phyloP scores from a whole-genome alignment of 768 basidiomycete genomes.

The Cytidiella melzeri region DNA sequence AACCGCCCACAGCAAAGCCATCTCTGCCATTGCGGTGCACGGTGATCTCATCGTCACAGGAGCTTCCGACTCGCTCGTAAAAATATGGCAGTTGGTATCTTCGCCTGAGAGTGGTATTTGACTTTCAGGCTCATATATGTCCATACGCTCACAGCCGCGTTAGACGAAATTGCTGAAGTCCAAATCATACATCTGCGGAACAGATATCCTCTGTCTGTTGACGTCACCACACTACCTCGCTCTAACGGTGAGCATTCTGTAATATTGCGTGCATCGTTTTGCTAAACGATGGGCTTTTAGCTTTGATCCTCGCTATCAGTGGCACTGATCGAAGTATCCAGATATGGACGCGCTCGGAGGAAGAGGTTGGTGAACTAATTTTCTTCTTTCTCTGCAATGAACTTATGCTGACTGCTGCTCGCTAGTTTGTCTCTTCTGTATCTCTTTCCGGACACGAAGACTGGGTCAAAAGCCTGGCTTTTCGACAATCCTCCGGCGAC shows the following conservation, averaged over 20 bases:
- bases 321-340: conserved; percentile 79
- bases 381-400: neutral
- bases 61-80: conserved; percentile 75
- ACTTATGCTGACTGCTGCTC: neutral
- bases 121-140: neutral
- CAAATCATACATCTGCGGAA: conserved; percentile 41
- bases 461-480: conserved; percentile 83
- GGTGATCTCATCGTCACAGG: conserved; percentile 60
- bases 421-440: conserved; percentile 55
- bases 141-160: neutral
- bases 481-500: conserved; percentile 34
- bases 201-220: conserved; percentile 70
- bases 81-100: conserved; percentile 51
- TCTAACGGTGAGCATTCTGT: conserved; percentile 53
- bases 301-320: conserved; percentile 69
- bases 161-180: conserved; percentile 7
- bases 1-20: conserved; percentile 63
- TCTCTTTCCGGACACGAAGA: conserved; percentile 85
- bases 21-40: conserved; percentile 59
- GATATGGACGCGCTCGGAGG: conserved; percentile 67
- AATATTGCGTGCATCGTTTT: no score
- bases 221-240: conserved; percentile 56
- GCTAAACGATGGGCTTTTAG: no score
- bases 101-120: conserved; percentile 24
- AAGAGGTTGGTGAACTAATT: conserved; percentile 30